A percentile compares a stretch with the other conserved stretches of the same genome.
Conservation (phyloP, 768 basidiomycete species). For the Lactarius sp. region DNA sequence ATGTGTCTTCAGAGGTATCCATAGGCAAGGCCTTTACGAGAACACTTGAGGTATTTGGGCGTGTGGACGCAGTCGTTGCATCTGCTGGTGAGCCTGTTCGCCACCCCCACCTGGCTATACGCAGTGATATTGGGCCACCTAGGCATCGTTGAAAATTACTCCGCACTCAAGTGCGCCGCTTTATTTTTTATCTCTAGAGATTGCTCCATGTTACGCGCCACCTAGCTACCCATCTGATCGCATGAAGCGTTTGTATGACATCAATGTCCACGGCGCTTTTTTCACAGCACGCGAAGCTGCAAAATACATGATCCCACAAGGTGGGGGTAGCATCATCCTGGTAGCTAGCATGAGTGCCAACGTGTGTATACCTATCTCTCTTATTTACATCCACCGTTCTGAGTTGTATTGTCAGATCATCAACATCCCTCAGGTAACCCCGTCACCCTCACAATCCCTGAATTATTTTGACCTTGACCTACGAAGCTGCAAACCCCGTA, state of each 20-base stretch:
- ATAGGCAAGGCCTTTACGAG: constrained; percentile 69
- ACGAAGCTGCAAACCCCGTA: constrained; percentile 84
- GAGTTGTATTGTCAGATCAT: constrained; percentile 51
- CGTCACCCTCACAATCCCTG: not conserved
- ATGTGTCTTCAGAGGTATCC: constrained; percentile 77
- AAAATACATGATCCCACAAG: constrained; percentile 79
- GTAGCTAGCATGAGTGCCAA: constrained; percentile 90
- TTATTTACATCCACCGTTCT: constrained; percentile 20
- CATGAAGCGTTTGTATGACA: constrained; percentile 77
- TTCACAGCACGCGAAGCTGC: constrained; percentile 97
- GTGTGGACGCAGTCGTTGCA: constrained; percentile 79
- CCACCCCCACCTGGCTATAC: not conserved
- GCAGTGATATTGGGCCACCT: constrained; percentile 6
- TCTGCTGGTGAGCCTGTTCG: constrained; percentile 64
- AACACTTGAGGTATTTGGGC: constrained; percentile 60
- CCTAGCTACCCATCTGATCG: constrained; percentile 80
- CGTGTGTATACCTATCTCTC: constrained; percentile 40
- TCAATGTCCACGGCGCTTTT: constrained; percentile 93
- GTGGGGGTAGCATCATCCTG: constrained; percentile 77
- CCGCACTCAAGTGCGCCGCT: constrained; percentile 68
- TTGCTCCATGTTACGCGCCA: constrained; percentile 4
- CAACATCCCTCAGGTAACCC: constrained; percentile 75
- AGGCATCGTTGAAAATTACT: constrained; percentile 87
- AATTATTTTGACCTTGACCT: not conserved
- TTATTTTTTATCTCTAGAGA: not conserved